Percentiles rank a stretch among this genome's conserved stretches.
phyloP scores from a whole-genome alignment of 768 basidiomycete genomes.

The Candolleomyces aberdarensis region DNA sequence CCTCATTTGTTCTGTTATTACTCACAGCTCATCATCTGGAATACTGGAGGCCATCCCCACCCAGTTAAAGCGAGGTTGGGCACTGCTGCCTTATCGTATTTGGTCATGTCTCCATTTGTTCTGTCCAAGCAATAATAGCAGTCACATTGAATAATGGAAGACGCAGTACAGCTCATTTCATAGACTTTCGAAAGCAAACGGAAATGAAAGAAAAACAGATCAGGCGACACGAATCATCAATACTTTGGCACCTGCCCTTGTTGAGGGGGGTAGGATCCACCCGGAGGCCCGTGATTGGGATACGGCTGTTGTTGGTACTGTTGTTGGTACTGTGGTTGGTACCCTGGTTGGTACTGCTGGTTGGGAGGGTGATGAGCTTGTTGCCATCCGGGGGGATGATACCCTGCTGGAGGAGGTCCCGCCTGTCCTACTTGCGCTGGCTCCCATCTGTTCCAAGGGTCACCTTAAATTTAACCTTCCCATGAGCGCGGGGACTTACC shows the following conservation, averaged over 20 bases:
- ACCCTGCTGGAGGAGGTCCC: conserved; percentile 8
- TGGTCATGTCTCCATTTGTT: too few species aligned
- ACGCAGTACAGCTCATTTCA: too few species aligned
- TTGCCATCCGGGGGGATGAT: conserved; percentile 8
- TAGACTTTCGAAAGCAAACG: too few species aligned
- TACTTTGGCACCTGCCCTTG: conserved; percentile 1
- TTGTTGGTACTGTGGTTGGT: not conserved
- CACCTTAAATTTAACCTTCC: not conserved
- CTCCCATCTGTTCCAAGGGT: conserved; percentile 19
- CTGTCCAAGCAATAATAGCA: too few species aligned
- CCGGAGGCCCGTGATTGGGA: conserved; percentile 2
- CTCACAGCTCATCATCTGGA: not conserved
- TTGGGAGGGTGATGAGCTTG: conserved; percentile 7
- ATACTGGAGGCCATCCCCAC: not conserved
- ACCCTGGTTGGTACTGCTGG: not conserved
- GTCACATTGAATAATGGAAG: too few species aligned
- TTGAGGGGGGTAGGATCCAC: not conserved
- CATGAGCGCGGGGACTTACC: conserved; percentile 28
- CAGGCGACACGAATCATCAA: not conserved
- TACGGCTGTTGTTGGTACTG: conserved; percentile 1
- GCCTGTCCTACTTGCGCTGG: conserved; percentile 11
- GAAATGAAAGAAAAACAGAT: not conserved
- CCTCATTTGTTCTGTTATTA: too few species aligned
- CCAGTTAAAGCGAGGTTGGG: too few species aligned
- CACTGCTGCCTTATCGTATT: too few species aligned